Evolutionary conservation across 1,284 basidiomycete species (phyloP), one percentile per base, ranked within the genome.

Genomic region (Ceratobasidium papillatum): DNA sequence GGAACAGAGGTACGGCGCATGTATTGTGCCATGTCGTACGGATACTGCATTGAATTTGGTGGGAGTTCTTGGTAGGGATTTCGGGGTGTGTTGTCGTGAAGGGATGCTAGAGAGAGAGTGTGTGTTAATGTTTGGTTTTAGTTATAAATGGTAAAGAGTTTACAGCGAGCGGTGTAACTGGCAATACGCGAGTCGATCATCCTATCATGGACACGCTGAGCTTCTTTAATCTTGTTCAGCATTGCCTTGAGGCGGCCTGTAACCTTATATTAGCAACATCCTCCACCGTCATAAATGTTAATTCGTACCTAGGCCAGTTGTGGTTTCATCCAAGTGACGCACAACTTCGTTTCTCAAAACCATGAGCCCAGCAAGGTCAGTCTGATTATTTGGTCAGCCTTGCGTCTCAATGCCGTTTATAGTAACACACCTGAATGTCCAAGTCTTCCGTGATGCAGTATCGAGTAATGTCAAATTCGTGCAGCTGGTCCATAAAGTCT

Each of bases 151-250:
- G 27, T 9, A 52, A 52, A 32, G n/a, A 5, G 11, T 43, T 61
- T 61, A 71, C 68, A 58, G 19, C 68, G 68, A n/a, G 52, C 54
- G 19, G 68, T 52, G 41, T 71, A 71, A 11, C 68, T 54, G 9
- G 68, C 68, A 36, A 71, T 71, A 25, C 68, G 68, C 1, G 68
- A 71, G 34, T 71, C 68, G 34, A 71, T 71, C 68, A 71, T 58
- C 43, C 43, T 71, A 49, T 71, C 68, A 34, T 71, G 68, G 11
- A 71, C 56, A 49, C 68, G 68, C 22, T 71, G 68, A 19, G 56
- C 68, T 49, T 71, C 54, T 22, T 61, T 71, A 43, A 71, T 71
- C 43, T 49, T 58, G 68, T 71, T 71, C 54, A 71, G 22, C 68
- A 71, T 71, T 3, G 68, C 52, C 56, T 71, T 71, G 32, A 71